Base-by-base conservation (phyloP, 768 basidiomycete species). In the Serpula lacrymans region DNA sequence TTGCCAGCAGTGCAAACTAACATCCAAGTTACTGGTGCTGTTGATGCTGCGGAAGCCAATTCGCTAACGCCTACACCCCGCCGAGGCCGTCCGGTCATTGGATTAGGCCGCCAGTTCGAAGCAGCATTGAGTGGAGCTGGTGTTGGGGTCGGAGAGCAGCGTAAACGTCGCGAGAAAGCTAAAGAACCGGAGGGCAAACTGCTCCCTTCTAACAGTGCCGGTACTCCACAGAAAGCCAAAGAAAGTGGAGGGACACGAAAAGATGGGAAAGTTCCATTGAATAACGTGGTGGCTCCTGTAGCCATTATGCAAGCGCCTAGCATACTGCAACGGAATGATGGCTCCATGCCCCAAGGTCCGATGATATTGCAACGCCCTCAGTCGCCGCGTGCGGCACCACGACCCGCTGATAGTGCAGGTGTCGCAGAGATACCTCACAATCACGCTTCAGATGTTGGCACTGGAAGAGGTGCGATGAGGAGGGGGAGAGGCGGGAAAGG, bases 111-210 rank as follows among this genome's bases (percentile, higher is more conserved):
- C 10, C 82, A 86, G 11, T 82, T 88, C 38, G 84, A 86, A 49
- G 84, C 78, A 6, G 86, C 86, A 6, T 59, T 88, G 21, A 85
- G 60, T 42, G 78, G 82, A 0, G 77, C 78, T 1, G 80, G 79
- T 5, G 77, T 78, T 4, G 53, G 46, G 3, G 43, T 55, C 2
- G 50, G 55, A 9, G 47, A 54, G 24, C 63, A 70, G 18, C 56
- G 64, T 14, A 69, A 63, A 52, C 53, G 48, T 26, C 60, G 59
- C 7, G 69, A 67, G 50, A 65, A 52, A 45, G 59, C 59, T 6
- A 58, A 53, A 27, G 54, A 57, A 10, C 27, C 34, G 14, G 21
- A 17, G 17, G 23, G 30, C 24, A 25, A 6, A 14, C 14, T 6
- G n/a, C n/a, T n/a, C n/a, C n/a, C n/a, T n/a, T n/a, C n/a, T n/a